Percentiles rank a stretch among this genome's conserved stretches.
These are phyloP conservation scores for Tetracladium maxilliforme DNA, from an alignment of 2,329 filamentous ascomycete genomes.

Conservation along the genomic window DNA sequence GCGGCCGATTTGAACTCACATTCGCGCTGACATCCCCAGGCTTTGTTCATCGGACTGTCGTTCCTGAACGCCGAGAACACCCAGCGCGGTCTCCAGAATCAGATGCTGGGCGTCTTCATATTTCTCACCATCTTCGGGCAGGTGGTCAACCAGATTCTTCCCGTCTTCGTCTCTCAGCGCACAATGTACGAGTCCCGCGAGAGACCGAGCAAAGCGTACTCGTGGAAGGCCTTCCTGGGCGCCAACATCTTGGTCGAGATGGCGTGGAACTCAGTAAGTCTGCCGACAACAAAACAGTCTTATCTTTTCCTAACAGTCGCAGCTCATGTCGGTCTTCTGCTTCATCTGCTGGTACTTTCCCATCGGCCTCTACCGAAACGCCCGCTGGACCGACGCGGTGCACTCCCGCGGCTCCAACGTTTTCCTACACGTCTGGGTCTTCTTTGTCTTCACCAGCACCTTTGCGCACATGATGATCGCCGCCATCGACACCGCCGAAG, in stretches of 20 bases:
- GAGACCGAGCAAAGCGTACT: constrained; percentile 2
- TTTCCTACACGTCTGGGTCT: constrained; percentile 59
- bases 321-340: constrained; percentile 40
- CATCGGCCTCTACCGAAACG: constrained; percentile 58
- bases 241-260: constrained; percentile 56
- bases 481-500: constrained; percentile 57
- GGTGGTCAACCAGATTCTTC: constrained; percentile 47
- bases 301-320: constrained; percentile 1
- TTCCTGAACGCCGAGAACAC: constrained; percentile 44
- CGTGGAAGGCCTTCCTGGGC: constrained; percentile 11
- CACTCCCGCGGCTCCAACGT: constrained; percentile 58
- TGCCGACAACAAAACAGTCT: neutral
- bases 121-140: constrained; percentile 51
- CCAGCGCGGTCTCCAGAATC: constrained; percentile 51
- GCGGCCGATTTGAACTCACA: neutral
- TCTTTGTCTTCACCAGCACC: constrained; percentile 65
- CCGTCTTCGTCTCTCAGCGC: constrained; percentile 50
- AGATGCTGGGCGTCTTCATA: constrained; percentile 56
- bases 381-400: constrained; percentile 40
- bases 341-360: constrained; percentile 76
- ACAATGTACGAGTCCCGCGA: constrained; percentile 39
- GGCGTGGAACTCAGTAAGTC: constrained; percentile 63
- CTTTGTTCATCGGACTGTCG: constrained; percentile 52
- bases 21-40: constrained; percentile 11
- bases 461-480: constrained; percentile 67